Conservation (phyloP, 2,329 filamentous ascomycete species). For the Leptographium lundbergii region DNA sequence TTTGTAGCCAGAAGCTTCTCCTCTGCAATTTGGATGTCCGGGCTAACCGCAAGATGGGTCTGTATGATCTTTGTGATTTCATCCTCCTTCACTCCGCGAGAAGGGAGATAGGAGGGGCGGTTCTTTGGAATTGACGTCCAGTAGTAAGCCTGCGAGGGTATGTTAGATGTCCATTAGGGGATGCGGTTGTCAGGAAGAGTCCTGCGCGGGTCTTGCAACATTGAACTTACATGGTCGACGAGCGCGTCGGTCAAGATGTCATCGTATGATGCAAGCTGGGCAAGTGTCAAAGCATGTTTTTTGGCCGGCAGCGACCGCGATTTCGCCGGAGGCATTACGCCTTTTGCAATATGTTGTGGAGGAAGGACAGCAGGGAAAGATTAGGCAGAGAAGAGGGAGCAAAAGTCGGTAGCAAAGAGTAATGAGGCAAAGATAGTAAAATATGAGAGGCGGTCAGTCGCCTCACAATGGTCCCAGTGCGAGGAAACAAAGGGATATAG, state of each 20-base stretch:
- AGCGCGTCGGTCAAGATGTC: constrained; percentile 92
- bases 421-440: not conserved
- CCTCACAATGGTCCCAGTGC: not conserved
- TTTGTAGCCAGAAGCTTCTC: constrained; percentile 57
- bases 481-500: not conserved
- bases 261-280: constrained; percentile 84
- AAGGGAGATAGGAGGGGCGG: constrained; percentile 70
- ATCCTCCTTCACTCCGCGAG: constrained; percentile 60
- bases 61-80: constrained; percentile 50
- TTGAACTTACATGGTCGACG: constrained; percentile 71
- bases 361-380: not conserved
- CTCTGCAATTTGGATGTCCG: constrained; percentile 60
- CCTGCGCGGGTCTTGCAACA: not conserved
- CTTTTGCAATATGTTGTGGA: not conserved
- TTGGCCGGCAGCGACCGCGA: constrained; percentile 23
- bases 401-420: not conserved
- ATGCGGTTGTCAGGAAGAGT: not conserved
- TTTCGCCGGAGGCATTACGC: constrained; percentile 8
- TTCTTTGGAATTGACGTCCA: constrained; percentile 97
- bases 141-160: constrained; percentile 61
- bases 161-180: not conserved
- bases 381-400: not conserved
- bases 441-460: not conserved
- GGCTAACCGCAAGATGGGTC: constrained; percentile 57
- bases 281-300: constrained; percentile 67